Base-by-base conservation (phyloP, 257 asterid genomes). In the Scutellaria galericulata region DNA sequence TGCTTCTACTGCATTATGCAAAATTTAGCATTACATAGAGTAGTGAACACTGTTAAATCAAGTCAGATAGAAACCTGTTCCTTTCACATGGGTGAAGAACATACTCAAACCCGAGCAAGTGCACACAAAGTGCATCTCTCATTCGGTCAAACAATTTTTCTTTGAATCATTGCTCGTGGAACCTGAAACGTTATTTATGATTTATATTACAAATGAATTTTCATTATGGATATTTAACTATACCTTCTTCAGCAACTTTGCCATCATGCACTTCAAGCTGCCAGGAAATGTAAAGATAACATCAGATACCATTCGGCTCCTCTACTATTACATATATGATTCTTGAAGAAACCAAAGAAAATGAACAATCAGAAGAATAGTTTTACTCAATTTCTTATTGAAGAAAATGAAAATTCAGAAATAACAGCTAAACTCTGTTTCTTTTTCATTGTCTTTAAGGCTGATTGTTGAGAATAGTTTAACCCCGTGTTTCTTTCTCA, bases 241-340 rank as follows among this genome's bases (percentile, higher is more conserved):
- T 89, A 94, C 98, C 98, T 94, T 85, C 95, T 52, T 63, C 83
- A 45, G 90, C 66, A 81, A 77, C 88, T 81, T 94, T 89, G 75
- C 97, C 99, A 71, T 94, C 97, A 69, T 88, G 79, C 47, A 94
- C 87, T 60, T 94, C 97, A 64, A 91, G 90, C 98, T 94, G 95
- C 50, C 69, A 75, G 73, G 51, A 70, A 42, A 68, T 65, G 53
- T 54, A 79, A 44, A 58, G 48, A 64, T 72, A 71, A 82, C 18
- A 68, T 83, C 77, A 79, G 80, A 70, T 50, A 47, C 9, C 24
- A 13, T 41, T 63, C 55, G 35, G 46, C 61, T 48, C 45, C 56
- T 75, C 40, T 31, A 61, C 22, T 37, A 74, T 45, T 59, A 71
- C 39, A 18, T 2, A 54, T 42, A 35, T 27, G 18, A 54, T 50